phyloP scores from a whole-genome alignment of 176 grass and related monocot species.

The Oryza coarctata region DNA sequence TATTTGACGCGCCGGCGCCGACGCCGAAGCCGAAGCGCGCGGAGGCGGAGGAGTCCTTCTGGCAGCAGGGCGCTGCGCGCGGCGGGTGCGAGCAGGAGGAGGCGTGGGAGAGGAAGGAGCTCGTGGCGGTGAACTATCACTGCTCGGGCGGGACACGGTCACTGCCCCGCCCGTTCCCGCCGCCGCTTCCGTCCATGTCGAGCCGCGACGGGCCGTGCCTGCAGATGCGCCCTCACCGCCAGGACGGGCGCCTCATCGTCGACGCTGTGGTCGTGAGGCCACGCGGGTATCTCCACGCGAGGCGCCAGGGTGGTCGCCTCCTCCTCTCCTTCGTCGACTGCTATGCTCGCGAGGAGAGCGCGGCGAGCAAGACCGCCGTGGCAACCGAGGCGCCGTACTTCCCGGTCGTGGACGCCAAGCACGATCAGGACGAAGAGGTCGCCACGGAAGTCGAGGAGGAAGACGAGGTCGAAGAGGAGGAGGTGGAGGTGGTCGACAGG shows the following conservation, averaged over 20 bases:
- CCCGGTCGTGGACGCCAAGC: conserved; percentile 19
- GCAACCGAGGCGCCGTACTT: conserved; percentile 23
- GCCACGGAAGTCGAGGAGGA: conserved; percentile 27
- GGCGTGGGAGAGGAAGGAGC: conserved; percentile 10
- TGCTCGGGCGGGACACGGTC: conserved; percentile 47
- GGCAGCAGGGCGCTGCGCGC: conserved; percentile 10
- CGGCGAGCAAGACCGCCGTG: neutral
- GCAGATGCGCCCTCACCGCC: conserved; percentile 67
- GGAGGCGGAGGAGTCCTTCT: neutral
- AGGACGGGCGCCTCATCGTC: conserved; percentile 71
- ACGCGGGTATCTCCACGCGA: conserved; percentile 78
- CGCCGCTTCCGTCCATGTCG: conserved; percentile 73
- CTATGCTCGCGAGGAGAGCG: conserved; percentile 24
- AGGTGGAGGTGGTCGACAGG: conserved; percentile 92
- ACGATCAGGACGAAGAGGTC: conserved; percentile 31
- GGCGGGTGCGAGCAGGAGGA: neutral
- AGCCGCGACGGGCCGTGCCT: conserved; percentile 68
- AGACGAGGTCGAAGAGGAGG: conserved; percentile 61
- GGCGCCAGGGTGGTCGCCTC: conserved; percentile 65
- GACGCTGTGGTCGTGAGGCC: conserved; percentile 70
- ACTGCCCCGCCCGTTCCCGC: conserved; percentile 56
- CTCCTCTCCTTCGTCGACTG: conserved; percentile 78
- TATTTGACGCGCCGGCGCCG: conserved; percentile 7
- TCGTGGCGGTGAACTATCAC: conserved; percentile 81
- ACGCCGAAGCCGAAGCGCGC: neutral